Evolutionary conservation across 2,329 filamentous ascomycete species (phyloP).

Genomic region (Ceratocystis cacaofunesta): DNA sequence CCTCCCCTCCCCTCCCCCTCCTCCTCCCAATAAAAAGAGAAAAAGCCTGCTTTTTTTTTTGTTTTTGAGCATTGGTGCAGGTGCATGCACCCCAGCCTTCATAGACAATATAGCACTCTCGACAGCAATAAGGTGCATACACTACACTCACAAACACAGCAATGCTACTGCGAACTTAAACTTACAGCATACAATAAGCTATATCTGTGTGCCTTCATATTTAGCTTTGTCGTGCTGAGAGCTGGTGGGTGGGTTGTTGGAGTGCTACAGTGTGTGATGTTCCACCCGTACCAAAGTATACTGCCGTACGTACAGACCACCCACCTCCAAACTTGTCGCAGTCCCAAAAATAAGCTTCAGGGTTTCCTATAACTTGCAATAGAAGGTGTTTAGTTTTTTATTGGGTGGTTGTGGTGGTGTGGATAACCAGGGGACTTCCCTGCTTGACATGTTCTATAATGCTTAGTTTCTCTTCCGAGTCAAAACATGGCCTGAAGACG

Average conservation of each 20-base stretch:
- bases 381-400: background rate
- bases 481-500: background rate
- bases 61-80: too few species aligned
- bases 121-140: background rate
- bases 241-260: background rate
- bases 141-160: background rate
- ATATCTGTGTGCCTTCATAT: background rate
- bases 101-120: too few species aligned
- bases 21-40: too few species aligned
- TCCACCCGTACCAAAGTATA: background rate
- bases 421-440: background rate
- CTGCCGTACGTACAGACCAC: background rate
- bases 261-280: background rate
- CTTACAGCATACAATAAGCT: background rate
- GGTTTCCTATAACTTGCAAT: background rate
- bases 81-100: too few species aligned
- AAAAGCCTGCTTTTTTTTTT: too few species aligned
- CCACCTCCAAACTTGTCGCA: background rate
- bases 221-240: background rate
- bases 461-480: background rate
- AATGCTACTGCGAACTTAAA: background rate
- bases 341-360: background rate
- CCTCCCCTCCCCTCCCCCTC: background rate
- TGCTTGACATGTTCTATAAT: background rate
- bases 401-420: background rate